A percentile compares a stretch with the other conserved stretches of the same genome.
Evolutionary conservation across 495 filamentous ascomycete genomes (phyloP).

Genomic region (Neurospora sp.): DNA sequence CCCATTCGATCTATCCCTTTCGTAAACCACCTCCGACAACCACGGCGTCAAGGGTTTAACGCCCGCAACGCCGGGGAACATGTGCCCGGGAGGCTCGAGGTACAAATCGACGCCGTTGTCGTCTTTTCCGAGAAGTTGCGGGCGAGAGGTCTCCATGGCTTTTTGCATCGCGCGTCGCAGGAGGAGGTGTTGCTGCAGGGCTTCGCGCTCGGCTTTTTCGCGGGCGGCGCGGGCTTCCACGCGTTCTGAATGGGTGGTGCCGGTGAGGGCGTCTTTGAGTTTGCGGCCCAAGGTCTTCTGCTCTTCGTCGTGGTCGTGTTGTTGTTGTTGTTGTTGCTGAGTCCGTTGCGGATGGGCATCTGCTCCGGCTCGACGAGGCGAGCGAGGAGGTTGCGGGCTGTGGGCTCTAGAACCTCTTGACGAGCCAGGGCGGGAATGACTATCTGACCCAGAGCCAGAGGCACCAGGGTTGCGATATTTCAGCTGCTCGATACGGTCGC

Average conservation of each 20-base stretch:
- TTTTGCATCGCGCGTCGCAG: constrained; percentile 11
- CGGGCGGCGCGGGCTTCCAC: constrained; percentile 5
- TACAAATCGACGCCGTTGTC: constrained; percentile 10
- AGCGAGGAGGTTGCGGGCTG: not conserved
- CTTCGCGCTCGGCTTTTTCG: constrained; percentile 9
- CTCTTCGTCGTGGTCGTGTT: not conserved
- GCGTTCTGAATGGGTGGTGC: constrained; percentile 17
- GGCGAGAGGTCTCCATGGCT: constrained; percentile 11
- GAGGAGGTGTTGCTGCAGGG: constrained; percentile 17
- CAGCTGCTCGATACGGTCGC: not conserved
- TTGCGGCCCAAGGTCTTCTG: constrained; percentile 3
- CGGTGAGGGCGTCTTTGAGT: constrained; percentile 19
- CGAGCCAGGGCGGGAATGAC: not conserved
- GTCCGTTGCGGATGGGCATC: not conserved
- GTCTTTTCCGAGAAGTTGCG: constrained; percentile 13
- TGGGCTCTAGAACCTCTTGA: not conserved
- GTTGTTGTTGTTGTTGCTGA: not conserved
- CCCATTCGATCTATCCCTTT: not conserved
- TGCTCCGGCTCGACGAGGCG: not conserved
- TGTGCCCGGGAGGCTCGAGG: constrained; percentile 16
- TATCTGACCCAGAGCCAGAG: not conserved
- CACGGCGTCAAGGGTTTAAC: constrained; percentile 14
- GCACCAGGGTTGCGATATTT: not conserved
- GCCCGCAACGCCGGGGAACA: constrained; percentile 11
- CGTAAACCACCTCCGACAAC: constrained; percentile 16